Conservation (phyloP, 2,329 filamentous ascomycete genomes). For the Hypocrella siamensis region DNA sequence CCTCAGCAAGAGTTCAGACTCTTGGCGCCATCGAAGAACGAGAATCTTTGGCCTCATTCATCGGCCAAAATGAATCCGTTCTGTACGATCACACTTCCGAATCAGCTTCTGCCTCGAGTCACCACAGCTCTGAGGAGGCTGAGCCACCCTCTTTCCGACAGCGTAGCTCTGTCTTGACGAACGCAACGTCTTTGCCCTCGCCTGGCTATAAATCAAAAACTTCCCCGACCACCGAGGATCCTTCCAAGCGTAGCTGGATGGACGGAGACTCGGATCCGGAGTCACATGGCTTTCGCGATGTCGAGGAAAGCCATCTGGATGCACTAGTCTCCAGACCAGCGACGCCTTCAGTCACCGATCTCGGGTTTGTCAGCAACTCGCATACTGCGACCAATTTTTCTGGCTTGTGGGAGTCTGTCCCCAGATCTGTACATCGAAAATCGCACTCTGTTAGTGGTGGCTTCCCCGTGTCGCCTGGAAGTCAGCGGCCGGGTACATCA, state of each 20-base stretch:
- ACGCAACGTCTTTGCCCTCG: constrained; percentile 20
- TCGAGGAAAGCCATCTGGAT: constrained; percentile 2
- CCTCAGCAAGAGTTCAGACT: constrained; percentile 13
- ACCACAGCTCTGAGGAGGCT: constrained; percentile 15
- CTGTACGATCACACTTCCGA: constrained; percentile 15
- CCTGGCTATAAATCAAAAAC: constrained; percentile 10
- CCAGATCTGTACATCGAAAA: constrained; percentile 7
- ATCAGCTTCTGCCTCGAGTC: constrained; percentile 14
- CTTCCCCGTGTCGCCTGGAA: constrained; percentile 2
- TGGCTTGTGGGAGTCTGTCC: not conserved
- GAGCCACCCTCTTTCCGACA: constrained; percentile 16
- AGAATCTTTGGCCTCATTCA: constrained; percentile 18
- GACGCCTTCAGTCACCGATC: no score
- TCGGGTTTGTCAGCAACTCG: not conserved
- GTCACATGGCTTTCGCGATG: constrained; percentile 6
- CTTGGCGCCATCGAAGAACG: constrained; percentile 20
- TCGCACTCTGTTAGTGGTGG: constrained; percentile 10
- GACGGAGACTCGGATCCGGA: constrained; percentile 20
- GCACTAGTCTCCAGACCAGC: constrained; percentile 15
- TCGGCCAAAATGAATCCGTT: constrained; percentile 9
- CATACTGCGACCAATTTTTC: not conserved
- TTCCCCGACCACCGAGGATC: constrained; percentile 7
- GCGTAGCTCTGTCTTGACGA: constrained; percentile 19
- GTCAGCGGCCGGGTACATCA: constrained; percentile 6
- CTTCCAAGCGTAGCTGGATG: constrained; percentile 19